Conservation (phyloP, 2,329 filamentous ascomycete genomes). For the Penicillium rolfsii region DNA sequence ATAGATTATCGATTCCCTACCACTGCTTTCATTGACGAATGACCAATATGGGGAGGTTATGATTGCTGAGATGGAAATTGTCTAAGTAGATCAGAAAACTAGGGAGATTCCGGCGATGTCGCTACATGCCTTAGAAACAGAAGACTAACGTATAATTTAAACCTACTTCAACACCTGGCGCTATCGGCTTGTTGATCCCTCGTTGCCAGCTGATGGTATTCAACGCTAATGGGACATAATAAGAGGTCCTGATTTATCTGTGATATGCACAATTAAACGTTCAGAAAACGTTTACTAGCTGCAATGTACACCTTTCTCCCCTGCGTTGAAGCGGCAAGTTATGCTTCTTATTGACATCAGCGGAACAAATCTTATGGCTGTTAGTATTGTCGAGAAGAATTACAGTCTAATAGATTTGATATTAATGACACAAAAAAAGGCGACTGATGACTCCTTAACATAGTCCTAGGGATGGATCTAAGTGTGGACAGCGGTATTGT, state of each 20-base stretch:
- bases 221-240: background rate
- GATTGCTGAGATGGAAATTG: too few species aligned
- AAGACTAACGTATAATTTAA: too few species aligned
- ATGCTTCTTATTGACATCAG: background rate
- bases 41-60: too few species aligned
- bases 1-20: too few species aligned
- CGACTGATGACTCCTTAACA: background rate
- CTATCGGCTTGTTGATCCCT: background rate
- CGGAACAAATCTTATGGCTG: background rate
- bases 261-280: background rate
- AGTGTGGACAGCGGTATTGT: background rate
- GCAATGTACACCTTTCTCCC: background rate
- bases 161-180: background rate
- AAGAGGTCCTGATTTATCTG: background rate
- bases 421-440: background rate
- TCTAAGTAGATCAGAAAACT: too few species aligned
- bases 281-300: background rate
- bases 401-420: background rate
- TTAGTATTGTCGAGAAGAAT: background rate
- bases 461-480: background rate
- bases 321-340: background rate
- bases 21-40: too few species aligned
- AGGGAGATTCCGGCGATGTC: too few species aligned
- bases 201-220: background rate
- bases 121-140: too few species aligned